Conservation (phyloP, 176 grass and related monocot species). For the Cocos nucifera region DNA sequence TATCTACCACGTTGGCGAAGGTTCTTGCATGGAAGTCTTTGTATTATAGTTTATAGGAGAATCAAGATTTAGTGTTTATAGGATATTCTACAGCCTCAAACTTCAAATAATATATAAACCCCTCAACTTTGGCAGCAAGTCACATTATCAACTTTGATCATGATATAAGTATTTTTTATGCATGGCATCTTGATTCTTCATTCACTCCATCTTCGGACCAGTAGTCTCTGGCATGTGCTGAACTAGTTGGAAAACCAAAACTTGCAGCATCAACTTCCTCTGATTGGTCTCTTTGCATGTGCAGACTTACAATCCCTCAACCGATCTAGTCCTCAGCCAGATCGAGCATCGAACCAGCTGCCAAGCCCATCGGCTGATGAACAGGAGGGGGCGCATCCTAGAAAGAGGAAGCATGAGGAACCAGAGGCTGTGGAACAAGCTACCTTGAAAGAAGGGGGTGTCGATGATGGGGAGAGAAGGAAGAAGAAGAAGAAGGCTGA, state of each 20-base stretch:
- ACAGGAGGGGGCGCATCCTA: conserved; percentile 10
- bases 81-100: no score
- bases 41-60: no score
- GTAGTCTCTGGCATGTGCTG: no score
- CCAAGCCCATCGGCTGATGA: conserved; percentile 28
- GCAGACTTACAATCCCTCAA: conserved; percentile 72
- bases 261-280: background rate
- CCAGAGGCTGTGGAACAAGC: conserved; percentile 15
- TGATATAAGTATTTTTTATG: no score
- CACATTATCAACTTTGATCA: no score
- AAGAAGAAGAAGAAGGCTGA: conserved; percentile 25
- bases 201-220: no score
- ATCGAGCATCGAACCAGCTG: conserved; percentile 22
- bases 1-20: no score
- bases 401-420: conserved; percentile 53
- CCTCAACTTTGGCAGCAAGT: no score
- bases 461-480: conserved; percentile 7
- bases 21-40: no score
- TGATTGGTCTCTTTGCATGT: conserved; percentile 2
- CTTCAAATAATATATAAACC: no score
- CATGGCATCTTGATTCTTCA: no score
- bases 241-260: background rate
- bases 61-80: no score
- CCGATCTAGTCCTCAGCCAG: conserved; percentile 45
- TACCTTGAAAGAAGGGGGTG: background rate